Evolutionary conservation across 2,329 filamentous ascomycete genomes (phyloP).

Genomic region (Aspergillus ochraceoroseus): DNA sequence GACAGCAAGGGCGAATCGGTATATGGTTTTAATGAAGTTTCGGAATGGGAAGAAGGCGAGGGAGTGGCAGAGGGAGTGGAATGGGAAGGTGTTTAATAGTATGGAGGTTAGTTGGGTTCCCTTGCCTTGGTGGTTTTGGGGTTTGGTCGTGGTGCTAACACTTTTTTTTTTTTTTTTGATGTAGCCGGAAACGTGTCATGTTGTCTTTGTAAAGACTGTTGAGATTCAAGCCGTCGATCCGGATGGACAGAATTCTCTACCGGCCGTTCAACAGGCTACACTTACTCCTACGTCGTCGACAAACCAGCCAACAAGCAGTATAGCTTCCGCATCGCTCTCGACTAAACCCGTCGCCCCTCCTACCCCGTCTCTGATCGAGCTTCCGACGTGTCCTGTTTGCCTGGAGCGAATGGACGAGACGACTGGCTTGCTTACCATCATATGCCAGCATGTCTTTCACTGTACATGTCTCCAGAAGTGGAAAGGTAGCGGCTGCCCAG

Average conservation of each 20-base stretch:
- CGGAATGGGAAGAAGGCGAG: slow-evolving; percentile 67
- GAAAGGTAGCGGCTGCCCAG: slow-evolving; percentile 88
- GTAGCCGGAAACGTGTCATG: slow-evolving; percentile 86
- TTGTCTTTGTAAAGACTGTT: slow-evolving; percentile 89
- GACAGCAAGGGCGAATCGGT: slow-evolving; percentile 81
- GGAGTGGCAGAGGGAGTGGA: slow-evolving; percentile 79
- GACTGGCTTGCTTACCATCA: slow-evolving; percentile 87
- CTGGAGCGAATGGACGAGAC: slow-evolving; percentile 98
- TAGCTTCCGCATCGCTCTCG: slow-evolving; percentile 46
- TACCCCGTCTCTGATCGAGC: slow-evolving; percentile 79
- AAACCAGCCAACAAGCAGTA: slow-evolving; percentile 32
- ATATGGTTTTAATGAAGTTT: slow-evolving; percentile 95
- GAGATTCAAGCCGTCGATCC: slow-evolving; percentile 65
- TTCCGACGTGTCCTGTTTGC: slow-evolving; percentile 94
- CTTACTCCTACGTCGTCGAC: slow-evolving; percentile 40
- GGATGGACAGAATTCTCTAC: slow-evolving; percentile 24
- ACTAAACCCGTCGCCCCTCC: slow-evolving; percentile 63
- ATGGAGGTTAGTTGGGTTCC: slow-evolving; percentile 62
- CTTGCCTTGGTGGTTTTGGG: neutral
- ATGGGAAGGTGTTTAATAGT: slow-evolving; percentile 86
- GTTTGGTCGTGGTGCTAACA: too few species aligned
- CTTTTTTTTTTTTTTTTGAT: slow-evolving; percentile 3
- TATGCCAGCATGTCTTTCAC: slow-evolving; percentile 97
- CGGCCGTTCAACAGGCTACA: slow-evolving; percentile 51
- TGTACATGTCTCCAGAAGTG: slow-evolving; percentile 94